Conservation (phyloP, 106 monocot species). For the Gastrodia elata region DNA sequence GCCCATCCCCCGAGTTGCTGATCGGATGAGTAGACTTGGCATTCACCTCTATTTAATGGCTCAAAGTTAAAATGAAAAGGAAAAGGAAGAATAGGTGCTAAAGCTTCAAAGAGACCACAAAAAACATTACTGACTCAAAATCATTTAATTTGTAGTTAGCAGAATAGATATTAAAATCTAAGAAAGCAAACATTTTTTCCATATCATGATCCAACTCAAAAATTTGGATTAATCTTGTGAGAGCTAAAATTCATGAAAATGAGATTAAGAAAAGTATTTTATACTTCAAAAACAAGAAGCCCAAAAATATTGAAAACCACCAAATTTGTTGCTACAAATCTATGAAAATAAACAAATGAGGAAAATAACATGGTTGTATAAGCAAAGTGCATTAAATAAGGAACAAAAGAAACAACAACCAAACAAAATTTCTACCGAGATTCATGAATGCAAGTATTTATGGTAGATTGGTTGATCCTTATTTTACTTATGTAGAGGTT, state of each 20-base stretch:
- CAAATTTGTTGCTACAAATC: background rate
- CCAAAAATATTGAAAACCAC: background rate
- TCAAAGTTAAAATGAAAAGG: too few species aligned
- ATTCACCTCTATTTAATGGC: too few species aligned
- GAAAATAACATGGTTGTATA: background rate
- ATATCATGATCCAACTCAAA: too few species aligned
- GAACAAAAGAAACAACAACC: background rate
- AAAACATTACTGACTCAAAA: too few species aligned
- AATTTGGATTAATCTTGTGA: too few species aligned
- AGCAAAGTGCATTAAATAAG: background rate
- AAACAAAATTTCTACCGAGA: background rate
- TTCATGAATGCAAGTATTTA: background rate
- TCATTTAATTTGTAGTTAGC: too few species aligned
- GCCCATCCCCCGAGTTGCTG: too few species aligned
- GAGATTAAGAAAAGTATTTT: background rate
- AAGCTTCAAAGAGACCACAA: too few species aligned
- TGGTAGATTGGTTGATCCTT: background rate
- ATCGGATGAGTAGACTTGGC: too few species aligned
- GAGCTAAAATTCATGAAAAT: background rate
- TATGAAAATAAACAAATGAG: background rate
- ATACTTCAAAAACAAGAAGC: background rate
- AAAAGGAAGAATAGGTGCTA: too few species aligned
- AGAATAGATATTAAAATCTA: too few species aligned
- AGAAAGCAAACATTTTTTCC: too few species aligned
- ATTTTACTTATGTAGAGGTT: background rate